A percentile compares a stretch with the other conserved stretches of the same genome.
These are phyloP conservation scores for Aspergillus fructus DNA, from an alignment of 2,329 filamentous ascomycete genomes.

Conservation along the genomic window DNA sequence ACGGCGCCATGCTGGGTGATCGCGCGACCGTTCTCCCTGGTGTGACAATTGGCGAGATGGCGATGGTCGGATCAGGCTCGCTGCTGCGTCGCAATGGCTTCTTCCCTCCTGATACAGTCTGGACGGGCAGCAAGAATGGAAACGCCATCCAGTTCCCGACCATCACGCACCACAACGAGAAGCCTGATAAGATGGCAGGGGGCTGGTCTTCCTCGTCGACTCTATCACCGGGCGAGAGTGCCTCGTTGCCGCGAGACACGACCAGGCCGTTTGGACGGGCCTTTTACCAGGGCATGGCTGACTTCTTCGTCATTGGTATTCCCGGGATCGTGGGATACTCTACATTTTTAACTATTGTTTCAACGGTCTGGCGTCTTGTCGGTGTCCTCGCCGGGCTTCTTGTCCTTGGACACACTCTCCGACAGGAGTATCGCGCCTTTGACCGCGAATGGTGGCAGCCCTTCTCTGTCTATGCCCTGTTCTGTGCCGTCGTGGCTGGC, in stretches of 20 bases:
- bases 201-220: neutral
- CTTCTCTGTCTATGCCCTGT: neutral
- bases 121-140: constrained; percentile 54
- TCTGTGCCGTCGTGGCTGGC: neutral
- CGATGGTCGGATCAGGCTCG: constrained; percentile 56
- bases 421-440: neutral
- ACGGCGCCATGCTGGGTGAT: constrained; percentile 58
- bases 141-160: constrained; percentile 49
- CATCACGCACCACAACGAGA: neutral
- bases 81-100: constrained; percentile 47
- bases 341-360: neutral
- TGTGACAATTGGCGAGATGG: constrained; percentile 48
- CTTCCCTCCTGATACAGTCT: constrained; percentile 50
- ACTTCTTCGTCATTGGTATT: constrained; percentile 3
- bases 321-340: constrained; percentile 3
- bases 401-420: neutral
- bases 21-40: constrained; percentile 55
- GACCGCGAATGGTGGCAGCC: constrained; percentile 9
- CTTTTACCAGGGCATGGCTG: constrained; percentile 32
- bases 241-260: constrained; percentile 18
- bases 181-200: neutral
- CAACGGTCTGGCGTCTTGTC: neutral
- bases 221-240: constrained; percentile 5
- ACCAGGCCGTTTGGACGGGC: constrained; percentile 52
- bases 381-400: neutral